Conservation (phyloP, 495 filamentous ascomycete genomes). For the Penicillium cinerascens region DNA sequence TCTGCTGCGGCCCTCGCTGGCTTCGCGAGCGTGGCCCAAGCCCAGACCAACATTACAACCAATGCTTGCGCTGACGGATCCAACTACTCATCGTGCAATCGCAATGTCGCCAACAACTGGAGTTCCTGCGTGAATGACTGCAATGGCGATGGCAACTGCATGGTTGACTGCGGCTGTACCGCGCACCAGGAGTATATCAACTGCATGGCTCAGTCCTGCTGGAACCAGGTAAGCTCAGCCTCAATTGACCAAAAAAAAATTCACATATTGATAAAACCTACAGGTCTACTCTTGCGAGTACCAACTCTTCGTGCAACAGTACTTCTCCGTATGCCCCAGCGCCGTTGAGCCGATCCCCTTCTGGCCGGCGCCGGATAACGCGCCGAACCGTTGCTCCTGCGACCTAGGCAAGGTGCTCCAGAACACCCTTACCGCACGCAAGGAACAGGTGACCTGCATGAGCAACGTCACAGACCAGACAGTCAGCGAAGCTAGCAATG, state of each 20-base stretch:
- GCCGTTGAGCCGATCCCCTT: slow-evolving; percentile 30
- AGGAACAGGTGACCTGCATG: slow-evolving; percentile 21
- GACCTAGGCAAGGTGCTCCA: slow-evolving; percentile 26
- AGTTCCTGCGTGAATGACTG: slow-evolving; percentile 20
- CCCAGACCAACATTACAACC: slow-evolving; percentile 28
- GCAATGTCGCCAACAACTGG: slow-evolving; percentile 23
- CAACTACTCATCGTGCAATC: slow-evolving; percentile 19
- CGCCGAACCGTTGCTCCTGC: slow-evolving; percentile 32
- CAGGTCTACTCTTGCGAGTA: slow-evolving; percentile 36
- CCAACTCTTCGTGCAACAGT: slow-evolving; percentile 32
- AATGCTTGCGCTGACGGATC: slow-evolving; percentile 17
- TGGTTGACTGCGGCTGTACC: slow-evolving; percentile 25
- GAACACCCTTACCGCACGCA: slow-evolving; percentile 20
- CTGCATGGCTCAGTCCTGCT: slow-evolving; percentile 30
- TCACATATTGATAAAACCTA: neutral
- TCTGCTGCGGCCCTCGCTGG: slow-evolving; percentile 14
- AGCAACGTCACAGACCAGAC: slow-evolving; percentile 18
- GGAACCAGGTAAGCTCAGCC: slow-evolving; percentile 25
- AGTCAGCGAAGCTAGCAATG: slow-evolving; percentile 6
- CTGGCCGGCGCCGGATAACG: slow-evolving; percentile 31
- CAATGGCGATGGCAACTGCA: slow-evolving; percentile 23
- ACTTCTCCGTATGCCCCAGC: slow-evolving; percentile 28
- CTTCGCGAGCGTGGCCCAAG: slow-evolving; percentile 13
- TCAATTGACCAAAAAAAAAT: neutral
- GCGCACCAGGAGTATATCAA: slow-evolving; percentile 31